Evolutionary conservation across 1,139 yeast species (phyloP).

Genomic region (Hemisphaericaspora xylofermentans): DNA sequence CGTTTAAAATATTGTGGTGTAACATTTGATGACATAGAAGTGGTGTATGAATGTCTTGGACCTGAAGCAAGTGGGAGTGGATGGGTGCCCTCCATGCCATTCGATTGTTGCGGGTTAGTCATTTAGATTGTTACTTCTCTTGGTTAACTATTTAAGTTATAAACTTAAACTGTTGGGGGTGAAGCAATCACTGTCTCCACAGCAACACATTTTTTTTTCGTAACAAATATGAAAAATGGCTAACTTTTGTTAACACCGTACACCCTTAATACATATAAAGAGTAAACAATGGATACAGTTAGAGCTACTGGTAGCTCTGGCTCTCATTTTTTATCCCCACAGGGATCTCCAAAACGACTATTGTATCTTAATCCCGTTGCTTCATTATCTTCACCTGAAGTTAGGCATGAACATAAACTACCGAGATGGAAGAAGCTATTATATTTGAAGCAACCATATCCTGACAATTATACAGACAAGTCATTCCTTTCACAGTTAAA

Average conservation of each 20-base stretch:
- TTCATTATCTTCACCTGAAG: constrained; percentile 3
- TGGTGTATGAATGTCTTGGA: constrained; percentile 14
- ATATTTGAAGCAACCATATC: constrained; percentile 85
- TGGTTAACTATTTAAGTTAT: too few relatives aligned
- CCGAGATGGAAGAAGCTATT: constrained; percentile 73
- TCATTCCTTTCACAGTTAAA: constrained; percentile 77
- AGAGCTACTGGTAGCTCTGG: not conserved
- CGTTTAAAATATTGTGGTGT: constrained; percentile 8
- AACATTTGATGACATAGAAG: constrained; percentile 14
- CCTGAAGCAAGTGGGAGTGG: constrained; percentile 8
- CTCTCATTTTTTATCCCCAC: constrained; percentile 1
- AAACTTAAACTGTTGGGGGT: too few relatives aligned
- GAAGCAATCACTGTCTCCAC: too few relatives aligned
- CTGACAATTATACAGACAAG: constrained; percentile 85
- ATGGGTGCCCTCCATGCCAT: constrained; percentile 4
- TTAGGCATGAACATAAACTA: not conserved
- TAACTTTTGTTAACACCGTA: too few relatives aligned
- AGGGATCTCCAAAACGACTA: not conserved
- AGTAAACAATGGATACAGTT: not conserved
- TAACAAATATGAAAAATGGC: too few relatives aligned
- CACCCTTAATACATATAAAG: too few relatives aligned
- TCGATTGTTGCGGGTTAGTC: constrained; percentile 7
- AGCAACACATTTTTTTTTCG: too few relatives aligned
- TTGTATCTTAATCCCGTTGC: constrained; percentile 1
- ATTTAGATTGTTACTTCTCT: too few relatives aligned